Conservation (phyloP, 768 basidiomycete species). For the Pleurotus cornucopiae region DNA sequence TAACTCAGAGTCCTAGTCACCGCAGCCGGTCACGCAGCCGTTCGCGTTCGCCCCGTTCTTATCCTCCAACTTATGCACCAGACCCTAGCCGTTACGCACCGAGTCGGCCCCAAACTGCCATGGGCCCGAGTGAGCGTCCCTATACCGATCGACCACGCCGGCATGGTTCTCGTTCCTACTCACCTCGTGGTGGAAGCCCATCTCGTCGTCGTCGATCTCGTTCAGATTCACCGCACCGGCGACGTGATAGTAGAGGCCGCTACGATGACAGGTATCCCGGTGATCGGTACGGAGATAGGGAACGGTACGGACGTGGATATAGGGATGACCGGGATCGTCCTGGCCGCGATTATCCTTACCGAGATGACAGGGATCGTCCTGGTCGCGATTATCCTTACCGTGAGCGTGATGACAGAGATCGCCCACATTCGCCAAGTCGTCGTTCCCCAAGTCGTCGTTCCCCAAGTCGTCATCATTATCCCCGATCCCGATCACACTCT, state of each 20-base stretch:
- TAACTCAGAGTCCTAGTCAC: constrained; percentile 1
- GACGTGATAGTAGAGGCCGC: background rate
- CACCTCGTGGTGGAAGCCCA: background rate
- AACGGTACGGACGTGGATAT: background rate
- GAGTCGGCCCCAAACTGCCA: constrained; percentile 4
- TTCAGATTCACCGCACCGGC: constrained; percentile 11
- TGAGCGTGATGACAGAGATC: background rate
- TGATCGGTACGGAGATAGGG: background rate
- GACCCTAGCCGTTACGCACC: constrained; percentile 1
- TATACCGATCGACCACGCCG: background rate
- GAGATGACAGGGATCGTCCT: background rate
- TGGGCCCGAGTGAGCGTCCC: background rate
- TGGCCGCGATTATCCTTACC: background rate
- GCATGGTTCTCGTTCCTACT: background rate
- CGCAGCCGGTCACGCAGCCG: constrained; percentile 10
- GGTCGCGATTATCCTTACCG: background rate
- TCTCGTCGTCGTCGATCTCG: constrained; percentile 11
- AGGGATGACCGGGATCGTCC: constrained; percentile 5
- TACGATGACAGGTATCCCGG: constrained; percentile 5
- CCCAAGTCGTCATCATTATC: constrained; percentile 9
- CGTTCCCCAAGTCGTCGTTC: constrained; percentile 8
- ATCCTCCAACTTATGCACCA: background rate
- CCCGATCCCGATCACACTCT: constrained; percentile 8
- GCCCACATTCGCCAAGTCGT: background rate
- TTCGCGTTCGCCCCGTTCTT: constrained; percentile 2